A percentile compares a stretch with the other conserved stretches of the same genome.
Conservation (phyloP, 441 rosid genomes). For the Metrosideros polymorpha region DNA sequence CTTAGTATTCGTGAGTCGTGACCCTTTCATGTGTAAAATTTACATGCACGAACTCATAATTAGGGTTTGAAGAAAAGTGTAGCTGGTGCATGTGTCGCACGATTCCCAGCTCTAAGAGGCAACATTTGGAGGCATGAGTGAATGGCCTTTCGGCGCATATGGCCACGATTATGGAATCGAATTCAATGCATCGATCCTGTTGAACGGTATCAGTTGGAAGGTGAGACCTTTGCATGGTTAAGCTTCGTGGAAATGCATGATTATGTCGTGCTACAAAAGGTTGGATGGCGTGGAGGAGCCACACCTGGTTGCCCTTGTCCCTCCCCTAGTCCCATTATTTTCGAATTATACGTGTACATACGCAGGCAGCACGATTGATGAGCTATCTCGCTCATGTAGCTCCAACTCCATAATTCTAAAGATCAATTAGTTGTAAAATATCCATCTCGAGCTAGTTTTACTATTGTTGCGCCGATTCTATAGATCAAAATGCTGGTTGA, state of each 20-base stretch:
- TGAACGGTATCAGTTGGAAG: background rate
- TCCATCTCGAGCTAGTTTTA: background rate
- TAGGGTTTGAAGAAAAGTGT: background rate
- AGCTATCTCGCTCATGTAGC: too few relatives aligned
- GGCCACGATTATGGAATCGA: background rate
- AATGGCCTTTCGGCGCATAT: background rate
- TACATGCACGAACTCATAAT: background rate
- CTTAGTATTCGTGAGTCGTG: background rate
- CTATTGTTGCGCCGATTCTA: background rate
- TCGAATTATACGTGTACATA: background rate
- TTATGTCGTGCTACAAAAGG: background rate
- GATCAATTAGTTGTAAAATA: background rate
- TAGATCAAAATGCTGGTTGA: background rate
- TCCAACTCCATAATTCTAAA: background rate
- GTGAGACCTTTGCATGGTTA: background rate
- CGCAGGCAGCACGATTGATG: background rate
- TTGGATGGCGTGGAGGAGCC: background rate
- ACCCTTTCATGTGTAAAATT: background rate
- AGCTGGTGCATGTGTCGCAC: background rate
- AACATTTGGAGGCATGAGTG: background rate
- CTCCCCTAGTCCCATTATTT: background rate
- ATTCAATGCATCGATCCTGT: background rate
- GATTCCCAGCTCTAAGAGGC: background rate
- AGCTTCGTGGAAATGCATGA: background rate
- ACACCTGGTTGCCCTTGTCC: background rate